phyloP scores from a whole-genome alignment of 2,329 filamentous ascomycete species.

The Ploettnerulaceae sp. region DNA sequence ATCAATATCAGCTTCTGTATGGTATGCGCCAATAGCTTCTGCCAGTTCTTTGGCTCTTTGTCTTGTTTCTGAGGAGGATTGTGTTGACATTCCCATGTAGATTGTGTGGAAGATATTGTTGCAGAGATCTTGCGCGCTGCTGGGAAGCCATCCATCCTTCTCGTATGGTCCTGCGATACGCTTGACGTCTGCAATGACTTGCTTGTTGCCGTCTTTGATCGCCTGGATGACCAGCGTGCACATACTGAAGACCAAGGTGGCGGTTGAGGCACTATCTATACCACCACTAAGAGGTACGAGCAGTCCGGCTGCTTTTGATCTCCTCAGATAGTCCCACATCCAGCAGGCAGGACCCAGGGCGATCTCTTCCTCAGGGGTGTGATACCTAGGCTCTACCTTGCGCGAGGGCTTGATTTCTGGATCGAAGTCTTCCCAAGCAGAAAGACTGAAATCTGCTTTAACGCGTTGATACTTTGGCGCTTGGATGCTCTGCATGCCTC shows the following conservation, averaged over 20 bases:
- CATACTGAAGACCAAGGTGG: constrained; percentile 38
- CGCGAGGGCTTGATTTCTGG: too few relatives aligned
- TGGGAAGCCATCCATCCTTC: constrained; percentile 38
- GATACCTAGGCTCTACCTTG: too few relatives aligned
- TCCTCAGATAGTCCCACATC: constrained; percentile 44
- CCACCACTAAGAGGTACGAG: constrained; percentile 55
- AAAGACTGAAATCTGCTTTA: constrained; percentile 35
- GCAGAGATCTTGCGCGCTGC: constrained; percentile 50
- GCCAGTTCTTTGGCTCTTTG: constrained; percentile 58
- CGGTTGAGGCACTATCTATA: constrained; percentile 55
- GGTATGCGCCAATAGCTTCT: constrained; percentile 62
- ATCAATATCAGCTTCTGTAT: constrained; percentile 58
- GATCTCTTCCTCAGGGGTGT: constrained; percentile 63
- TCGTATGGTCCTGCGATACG: constrained; percentile 47
- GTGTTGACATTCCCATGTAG: constrained; percentile 60
- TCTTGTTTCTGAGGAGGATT: constrained; percentile 48
- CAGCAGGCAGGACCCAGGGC: constrained; percentile 59
- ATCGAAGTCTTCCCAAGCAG: neutral
- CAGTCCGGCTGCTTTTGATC: constrained; percentile 42
- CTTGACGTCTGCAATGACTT: constrained; percentile 48
- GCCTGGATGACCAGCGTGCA: constrained; percentile 52
- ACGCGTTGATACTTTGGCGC: constrained; percentile 38
- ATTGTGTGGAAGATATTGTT: constrained; percentile 56
- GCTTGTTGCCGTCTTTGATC: constrained; percentile 41
- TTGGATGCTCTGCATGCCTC: constrained; percentile 23